Percentiles rank a stretch among this genome's conserved stretches.
These are phyloP conservation scores for Furcasterigmium furcatum DNA, from an alignment of 2,329 filamentous ascomycete genomes.

Conservation along the genomic window DNA sequence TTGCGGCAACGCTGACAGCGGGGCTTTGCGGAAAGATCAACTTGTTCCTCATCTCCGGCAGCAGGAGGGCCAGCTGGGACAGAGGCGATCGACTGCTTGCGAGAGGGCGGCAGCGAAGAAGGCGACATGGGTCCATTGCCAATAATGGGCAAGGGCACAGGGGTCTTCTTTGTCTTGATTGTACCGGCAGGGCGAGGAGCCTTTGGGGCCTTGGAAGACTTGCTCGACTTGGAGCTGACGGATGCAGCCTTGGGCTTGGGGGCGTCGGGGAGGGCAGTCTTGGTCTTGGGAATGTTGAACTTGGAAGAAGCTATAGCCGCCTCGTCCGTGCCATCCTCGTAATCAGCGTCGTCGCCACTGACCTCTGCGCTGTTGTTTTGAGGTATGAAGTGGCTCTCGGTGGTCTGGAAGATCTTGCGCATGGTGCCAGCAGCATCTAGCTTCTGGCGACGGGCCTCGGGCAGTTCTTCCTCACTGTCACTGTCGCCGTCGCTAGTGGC, in stretches of 20 bases:
- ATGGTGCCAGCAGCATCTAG: conserved; percentile 38
- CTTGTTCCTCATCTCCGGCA: conserved; percentile 81
- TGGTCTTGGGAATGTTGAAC: conserved; percentile 32
- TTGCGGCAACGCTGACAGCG: conserved; percentile 98
- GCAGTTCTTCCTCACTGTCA: conserved; percentile 60
- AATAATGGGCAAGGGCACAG: conserved; percentile 21
- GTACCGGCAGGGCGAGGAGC: conserved; percentile 27
- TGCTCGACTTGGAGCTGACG: conserved; percentile 31
- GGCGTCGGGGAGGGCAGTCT: conserved; percentile 22
- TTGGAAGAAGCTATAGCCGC: conserved; percentile 21
- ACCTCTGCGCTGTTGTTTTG: conserved; percentile 31
- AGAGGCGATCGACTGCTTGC: conserved; percentile 73
- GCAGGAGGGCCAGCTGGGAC: conserved; percentile 41
- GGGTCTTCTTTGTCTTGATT: conserved; percentile 51
- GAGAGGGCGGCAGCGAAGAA: conserved; percentile 66
- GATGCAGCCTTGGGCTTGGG: conserved; percentile 35
- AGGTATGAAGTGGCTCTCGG: conserved; percentile 49
- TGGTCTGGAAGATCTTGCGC: conserved; percentile 47
- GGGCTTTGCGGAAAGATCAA: conserved; percentile 90
- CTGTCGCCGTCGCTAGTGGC: conserved; percentile 78
- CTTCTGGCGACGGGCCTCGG: conserved; percentile 57
- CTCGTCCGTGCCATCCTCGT: conserved; percentile 36
- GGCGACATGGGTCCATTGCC: conserved; percentile 53
- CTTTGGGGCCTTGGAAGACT: conserved; percentile 39
- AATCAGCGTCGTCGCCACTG: conserved; percentile 55